phyloP scores from a whole-genome alignment of 257 asterid genomes.

The Hygrophila difformis region DNA sequence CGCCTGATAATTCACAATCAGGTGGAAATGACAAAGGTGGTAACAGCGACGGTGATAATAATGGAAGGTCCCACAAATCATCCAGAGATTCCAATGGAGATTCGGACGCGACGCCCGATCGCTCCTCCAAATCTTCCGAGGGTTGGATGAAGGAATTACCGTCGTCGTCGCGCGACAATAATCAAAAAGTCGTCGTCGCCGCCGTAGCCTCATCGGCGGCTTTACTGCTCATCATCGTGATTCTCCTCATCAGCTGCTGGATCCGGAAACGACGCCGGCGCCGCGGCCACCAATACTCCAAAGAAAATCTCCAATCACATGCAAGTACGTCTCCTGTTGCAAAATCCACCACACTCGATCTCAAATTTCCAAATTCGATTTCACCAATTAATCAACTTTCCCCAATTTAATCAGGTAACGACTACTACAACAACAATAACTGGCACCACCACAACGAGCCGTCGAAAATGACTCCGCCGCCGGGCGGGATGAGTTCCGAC shows the following conservation, averaged over 20 bases:
- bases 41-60: no score
- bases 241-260: slow-evolving; percentile 28
- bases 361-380: neutral
- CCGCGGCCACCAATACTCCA: slow-evolving; percentile 32
- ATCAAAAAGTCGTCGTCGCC: slow-evolving; percentile 27
- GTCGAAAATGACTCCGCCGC: slow-evolving; percentile 30
- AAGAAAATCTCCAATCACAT: slow-evolving; percentile 26
- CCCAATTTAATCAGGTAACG: neutral
- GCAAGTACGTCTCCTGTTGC: slow-evolving; percentile 23
- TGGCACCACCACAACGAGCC: no score
- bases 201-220: slow-evolving; percentile 50
- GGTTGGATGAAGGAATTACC: neutral
- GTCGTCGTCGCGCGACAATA: neutral
- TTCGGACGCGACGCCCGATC: neutral
- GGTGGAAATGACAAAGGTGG: no score
- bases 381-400: no score
- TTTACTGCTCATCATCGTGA: slow-evolving; percentile 33
- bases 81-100: neutral
- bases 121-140: neutral
- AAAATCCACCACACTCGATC: neutral
- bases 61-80: neutral
- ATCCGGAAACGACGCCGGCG: slow-evolving; percentile 39
- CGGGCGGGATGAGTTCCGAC: slow-evolving; percentile 45
- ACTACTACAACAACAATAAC: slow-evolving; percentile 20
- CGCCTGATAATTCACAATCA: neutral